Evolutionary conservation across 805 yeast genomes (phyloP).

Genomic region (Zygosaccharomyces siamensis): DNA sequence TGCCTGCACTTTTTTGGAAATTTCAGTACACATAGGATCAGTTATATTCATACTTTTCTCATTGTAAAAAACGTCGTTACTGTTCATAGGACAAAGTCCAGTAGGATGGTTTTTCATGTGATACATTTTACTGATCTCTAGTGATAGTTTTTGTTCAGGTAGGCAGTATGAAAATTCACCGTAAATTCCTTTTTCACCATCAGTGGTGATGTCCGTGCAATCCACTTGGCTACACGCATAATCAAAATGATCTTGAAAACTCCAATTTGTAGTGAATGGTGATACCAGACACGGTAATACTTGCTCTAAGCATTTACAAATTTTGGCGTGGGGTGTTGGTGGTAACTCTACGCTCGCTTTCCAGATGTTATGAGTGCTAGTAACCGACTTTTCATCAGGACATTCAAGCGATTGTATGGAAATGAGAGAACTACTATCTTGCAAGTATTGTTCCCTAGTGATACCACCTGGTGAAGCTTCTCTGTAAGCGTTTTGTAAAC

Average conservation of each 20-base stretch:
- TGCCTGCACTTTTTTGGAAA: neutral
- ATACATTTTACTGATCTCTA: slow-evolving; percentile 54
- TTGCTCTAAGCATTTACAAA: slow-evolving; percentile 58
- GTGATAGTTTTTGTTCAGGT: slow-evolving; percentile 56
- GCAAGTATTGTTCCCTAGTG: slow-evolving; percentile 27
- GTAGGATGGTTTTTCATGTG: slow-evolving; percentile 42
- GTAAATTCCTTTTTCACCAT: slow-evolving; percentile 56
- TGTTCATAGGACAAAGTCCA: slow-evolving; percentile 27
- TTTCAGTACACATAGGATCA: neutral
- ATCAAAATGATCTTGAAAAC: slow-evolving; percentile 54
- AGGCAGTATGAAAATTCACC: slow-evolving; percentile 69
- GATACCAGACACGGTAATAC: slow-evolving; percentile 53
- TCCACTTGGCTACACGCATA: slow-evolving; percentile 51
- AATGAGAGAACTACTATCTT: slow-evolving; percentile 2
- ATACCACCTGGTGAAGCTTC: slow-evolving; percentile 45
- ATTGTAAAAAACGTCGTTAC: slow-evolving; percentile 24
- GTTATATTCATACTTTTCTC: slow-evolving; percentile 6
- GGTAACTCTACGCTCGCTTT: slow-evolving; percentile 57
- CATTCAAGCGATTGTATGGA: slow-evolving; percentile 16
- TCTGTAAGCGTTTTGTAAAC: slow-evolving; percentile 50
- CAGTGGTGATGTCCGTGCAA: slow-evolving; percentile 55
- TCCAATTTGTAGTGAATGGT: slow-evolving; percentile 41
- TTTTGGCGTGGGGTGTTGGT: slow-evolving; percentile 57
- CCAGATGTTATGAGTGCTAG: slow-evolving; percentile 41
- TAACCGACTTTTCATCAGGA: neutral